phyloP scores from a whole-genome alignment of 345 rosid species.

The Capsella bursapastoris region DNA sequence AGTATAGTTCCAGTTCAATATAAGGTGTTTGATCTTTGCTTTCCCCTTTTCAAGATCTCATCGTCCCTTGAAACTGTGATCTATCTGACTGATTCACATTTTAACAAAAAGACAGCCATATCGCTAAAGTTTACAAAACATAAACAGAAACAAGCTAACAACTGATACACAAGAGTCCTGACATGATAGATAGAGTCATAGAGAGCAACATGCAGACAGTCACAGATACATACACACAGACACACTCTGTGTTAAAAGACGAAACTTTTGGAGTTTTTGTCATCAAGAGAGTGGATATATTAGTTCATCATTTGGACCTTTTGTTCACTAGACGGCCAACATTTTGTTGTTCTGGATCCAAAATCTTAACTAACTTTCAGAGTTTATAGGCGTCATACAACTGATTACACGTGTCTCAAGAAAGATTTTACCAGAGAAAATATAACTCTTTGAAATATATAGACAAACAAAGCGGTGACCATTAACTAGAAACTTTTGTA shows the following conservation, averaged over 20 bases:
- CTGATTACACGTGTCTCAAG: background rate
- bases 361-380: background rate
- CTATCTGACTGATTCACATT: background rate
- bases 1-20: slow-evolving; percentile 13
- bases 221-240: background rate
- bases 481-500: slow-evolving; percentile 17
- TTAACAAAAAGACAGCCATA: background rate
- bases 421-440: background rate
- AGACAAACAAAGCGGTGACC: slow-evolving; percentile 13
- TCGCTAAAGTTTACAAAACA: background rate
- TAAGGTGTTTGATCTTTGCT: background rate
- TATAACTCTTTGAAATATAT: background rate
- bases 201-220: background rate
- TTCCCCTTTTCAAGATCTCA: background rate
- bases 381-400: background rate
- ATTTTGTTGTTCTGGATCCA: background rate
- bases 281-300: background rate
- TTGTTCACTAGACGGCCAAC: background rate
- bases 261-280: background rate
- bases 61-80: background rate
- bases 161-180: background rate
- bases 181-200: background rate
- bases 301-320: background rate
- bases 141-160: background rate
- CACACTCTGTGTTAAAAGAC: background rate